Conservation (phyloP, 805 yeast species). For the Grigorovia yakushimaensis region DNA sequence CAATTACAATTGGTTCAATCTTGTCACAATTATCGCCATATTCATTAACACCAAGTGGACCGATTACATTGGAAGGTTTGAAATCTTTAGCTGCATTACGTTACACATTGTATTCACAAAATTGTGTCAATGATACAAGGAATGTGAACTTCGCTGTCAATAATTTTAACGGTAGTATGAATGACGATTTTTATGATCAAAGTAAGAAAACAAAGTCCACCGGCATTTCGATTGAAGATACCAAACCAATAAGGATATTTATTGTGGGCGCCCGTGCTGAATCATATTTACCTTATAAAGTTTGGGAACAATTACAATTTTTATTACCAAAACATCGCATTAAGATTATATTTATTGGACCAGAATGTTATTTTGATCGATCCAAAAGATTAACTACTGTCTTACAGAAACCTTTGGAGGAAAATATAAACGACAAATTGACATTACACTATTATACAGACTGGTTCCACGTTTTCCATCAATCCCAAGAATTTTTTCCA, state of each 20-base stretch:
- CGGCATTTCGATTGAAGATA: slow-evolving; percentile 30
- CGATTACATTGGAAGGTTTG: slow-evolving; percentile 80
- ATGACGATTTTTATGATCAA: too few relatives aligned
- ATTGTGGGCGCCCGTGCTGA: slow-evolving; percentile 89
- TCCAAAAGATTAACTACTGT: slow-evolving; percentile 47
- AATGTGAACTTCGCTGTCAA: not conserved
- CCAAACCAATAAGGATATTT: slow-evolving; percentile 78
- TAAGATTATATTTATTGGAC: slow-evolving; percentile 89
- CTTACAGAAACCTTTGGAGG: slow-evolving; percentile 37
- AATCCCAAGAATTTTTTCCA: slow-evolving; percentile 91
- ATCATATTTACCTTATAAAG: slow-evolving; percentile 85
- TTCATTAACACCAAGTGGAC: slow-evolving; percentile 70
- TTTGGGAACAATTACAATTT: slow-evolving; percentile 88
- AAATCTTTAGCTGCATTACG: slow-evolving; percentile 88
- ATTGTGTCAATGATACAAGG: not conserved
- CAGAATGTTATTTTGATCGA: slow-evolving; percentile 76
- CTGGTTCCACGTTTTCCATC: slow-evolving; percentile 84
- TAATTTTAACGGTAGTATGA: not conserved
- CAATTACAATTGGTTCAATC: slow-evolving; percentile 76
- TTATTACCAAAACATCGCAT: slow-evolving; percentile 74
- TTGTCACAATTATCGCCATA: slow-evolving; percentile 84
- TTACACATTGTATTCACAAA: slow-evolving; percentile 74
- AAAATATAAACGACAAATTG: slow-evolving; percentile 61
- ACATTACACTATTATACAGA: slow-evolving; percentile 77
- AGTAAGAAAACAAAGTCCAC: too few relatives aligned